Evolutionary conservation across 345 rosid genomes (phyloP).

Genomic region (Odontarrhena argentea): DNA sequence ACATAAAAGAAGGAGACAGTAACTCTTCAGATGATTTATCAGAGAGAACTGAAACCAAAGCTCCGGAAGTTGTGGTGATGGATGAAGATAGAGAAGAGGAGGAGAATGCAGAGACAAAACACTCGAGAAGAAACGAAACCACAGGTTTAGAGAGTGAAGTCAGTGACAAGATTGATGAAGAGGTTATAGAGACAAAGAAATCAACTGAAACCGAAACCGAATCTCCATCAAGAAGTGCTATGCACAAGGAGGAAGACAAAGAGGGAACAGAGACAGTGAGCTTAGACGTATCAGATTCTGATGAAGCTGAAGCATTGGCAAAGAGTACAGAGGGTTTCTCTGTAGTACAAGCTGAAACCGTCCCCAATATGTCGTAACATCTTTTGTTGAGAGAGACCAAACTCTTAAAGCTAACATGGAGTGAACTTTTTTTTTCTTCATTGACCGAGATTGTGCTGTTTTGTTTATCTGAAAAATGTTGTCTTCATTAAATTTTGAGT

Average conservation of each 20-base stretch:
- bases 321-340: conserved; percentile 34
- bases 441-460: conserved; percentile 6
- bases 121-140: conserved; percentile 24
- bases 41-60: conserved; percentile 43
- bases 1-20: conserved; percentile 35
- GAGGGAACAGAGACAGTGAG: conserved; percentile 12
- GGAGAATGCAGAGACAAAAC: conserved; percentile 14
- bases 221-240: conserved; percentile 14
- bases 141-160: conserved; percentile 29
- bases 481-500: neutral
- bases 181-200: conserved; percentile 22
- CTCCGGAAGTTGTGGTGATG: conserved; percentile 43
- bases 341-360: conserved; percentile 31
- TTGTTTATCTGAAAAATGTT: conserved; percentile 24
- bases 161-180: conserved; percentile 17
- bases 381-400: conserved; percentile 13
- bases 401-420: conserved; percentile 22
- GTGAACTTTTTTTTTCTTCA: neutral
- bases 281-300: conserved; percentile 12
- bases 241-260: conserved; percentile 28
- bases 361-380: conserved; percentile 33
- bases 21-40: conserved; percentile 31
- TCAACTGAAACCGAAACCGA: conserved; percentile 28
- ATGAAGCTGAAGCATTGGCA: conserved; percentile 38
- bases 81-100: conserved; percentile 34